Evolutionary conservation across 768 basidiomycete species (phyloP).

Genomic region (Mycena venus): DNA sequence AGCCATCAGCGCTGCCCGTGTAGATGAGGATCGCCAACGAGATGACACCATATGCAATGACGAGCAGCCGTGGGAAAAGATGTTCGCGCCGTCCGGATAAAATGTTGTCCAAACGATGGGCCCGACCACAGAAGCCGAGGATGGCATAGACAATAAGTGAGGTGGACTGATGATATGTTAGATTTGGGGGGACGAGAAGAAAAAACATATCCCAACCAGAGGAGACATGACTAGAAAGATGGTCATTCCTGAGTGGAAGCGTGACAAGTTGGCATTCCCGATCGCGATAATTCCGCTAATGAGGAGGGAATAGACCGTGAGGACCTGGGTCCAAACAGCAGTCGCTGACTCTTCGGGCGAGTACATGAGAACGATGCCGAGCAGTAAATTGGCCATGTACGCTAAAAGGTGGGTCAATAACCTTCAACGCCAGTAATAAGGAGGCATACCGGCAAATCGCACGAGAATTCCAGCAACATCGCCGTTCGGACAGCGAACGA

Average conservation of each 20-base stretch:
- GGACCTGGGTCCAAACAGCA: conserved; percentile 15
- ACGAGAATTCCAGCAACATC: conserved; percentile 12
- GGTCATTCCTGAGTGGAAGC: conserved; percentile 16
- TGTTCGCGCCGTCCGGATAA: conserved; percentile 5
- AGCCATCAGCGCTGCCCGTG: not conserved
- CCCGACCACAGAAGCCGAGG: conserved; percentile 9
- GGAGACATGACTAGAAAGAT: conserved; percentile 21
- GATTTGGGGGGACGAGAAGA: not conserved
- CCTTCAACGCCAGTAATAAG: too few relatives aligned
- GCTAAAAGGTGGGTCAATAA: not conserved
- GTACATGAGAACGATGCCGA: conserved; percentile 18
- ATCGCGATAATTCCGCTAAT: conserved; percentile 11
- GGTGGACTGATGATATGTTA: not conserved
- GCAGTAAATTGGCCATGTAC: conserved; percentile 14
- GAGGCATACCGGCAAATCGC: not conserved
- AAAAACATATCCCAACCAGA: not conserved
- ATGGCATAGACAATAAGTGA: conserved; percentile 7
- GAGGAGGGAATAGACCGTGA: conserved; percentile 24
- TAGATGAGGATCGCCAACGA: not conserved
- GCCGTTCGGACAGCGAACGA: conserved; percentile 1
- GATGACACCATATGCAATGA: not conserved
- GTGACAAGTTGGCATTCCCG: not conserved
- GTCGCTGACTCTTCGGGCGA: conserved; percentile 5
- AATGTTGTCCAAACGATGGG: conserved; percentile 1
- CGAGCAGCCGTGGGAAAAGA: conserved; percentile 10